phyloP scores from a whole-genome alignment of 1,139 yeast genomes.

The Candida tunisiensis region DNA sequence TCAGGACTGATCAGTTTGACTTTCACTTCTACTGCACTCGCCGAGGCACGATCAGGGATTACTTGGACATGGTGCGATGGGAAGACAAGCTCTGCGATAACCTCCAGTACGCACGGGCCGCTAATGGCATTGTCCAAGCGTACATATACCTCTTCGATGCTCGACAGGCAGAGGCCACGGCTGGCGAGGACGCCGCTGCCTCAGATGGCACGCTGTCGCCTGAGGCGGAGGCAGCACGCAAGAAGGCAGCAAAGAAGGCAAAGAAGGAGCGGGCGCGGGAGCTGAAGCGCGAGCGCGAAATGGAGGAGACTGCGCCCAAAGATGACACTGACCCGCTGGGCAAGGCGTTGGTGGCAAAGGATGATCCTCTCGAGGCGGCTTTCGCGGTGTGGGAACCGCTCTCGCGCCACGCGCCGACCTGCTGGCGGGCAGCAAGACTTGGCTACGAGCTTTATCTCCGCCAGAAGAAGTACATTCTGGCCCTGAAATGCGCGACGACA shows the following conservation, averaged over 20 bases:
- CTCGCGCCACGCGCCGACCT: conserved; percentile 14
- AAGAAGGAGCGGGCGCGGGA: conserved; percentile 25
- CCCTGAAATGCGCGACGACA: conserved; percentile 26
- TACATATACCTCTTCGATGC: conserved; percentile 29
- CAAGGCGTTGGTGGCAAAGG: conserved; percentile 17
- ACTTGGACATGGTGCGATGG: conserved; percentile 63
- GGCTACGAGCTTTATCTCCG: conserved; percentile 27
- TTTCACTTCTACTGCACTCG: conserved; percentile 89
- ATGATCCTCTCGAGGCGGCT: conserved; percentile 25
- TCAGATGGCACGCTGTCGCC: conserved; percentile 3
- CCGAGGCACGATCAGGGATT: conserved; percentile 80
- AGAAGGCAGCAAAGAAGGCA: conserved; percentile 11
- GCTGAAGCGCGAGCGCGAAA: conserved; percentile 18
- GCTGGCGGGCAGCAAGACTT: conserved; percentile 26
- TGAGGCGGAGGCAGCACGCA: not conserved
- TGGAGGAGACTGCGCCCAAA: conserved; percentile 17
- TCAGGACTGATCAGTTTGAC: conserved; percentile 75
- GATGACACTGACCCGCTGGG: conserved; percentile 31
- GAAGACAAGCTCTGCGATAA: conserved; percentile 55
- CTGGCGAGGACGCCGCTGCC: conserved; percentile 5
- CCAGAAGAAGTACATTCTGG: conserved; percentile 29
- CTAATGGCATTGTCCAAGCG: conserved; percentile 45
- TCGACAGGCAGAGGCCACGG: conserved; percentile 6
- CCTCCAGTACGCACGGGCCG: conserved; percentile 55
- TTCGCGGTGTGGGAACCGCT: conserved; percentile 20